A percentile compares a stretch with the other conserved stretches of the same genome.
These are phyloP conservation scores for Platanus orientalis DNA, from an alignment of 164 flowering plant genomes.

Conservation along the genomic window DNA sequence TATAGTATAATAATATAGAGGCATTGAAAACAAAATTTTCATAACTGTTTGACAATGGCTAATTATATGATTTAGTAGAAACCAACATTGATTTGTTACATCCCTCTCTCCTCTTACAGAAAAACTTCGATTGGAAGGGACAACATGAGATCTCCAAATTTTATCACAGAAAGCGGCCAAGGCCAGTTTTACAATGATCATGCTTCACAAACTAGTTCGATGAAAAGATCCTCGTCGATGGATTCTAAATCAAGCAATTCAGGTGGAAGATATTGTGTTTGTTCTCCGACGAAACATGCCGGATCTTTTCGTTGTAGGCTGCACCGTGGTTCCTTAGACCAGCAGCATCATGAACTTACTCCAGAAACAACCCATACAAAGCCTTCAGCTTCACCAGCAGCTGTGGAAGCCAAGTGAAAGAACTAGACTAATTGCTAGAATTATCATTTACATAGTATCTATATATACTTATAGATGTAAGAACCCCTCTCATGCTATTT, in stretches of 20 bases:
- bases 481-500: too few relatives aligned
- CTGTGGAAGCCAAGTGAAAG: not conserved
- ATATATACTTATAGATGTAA: too few relatives aligned
- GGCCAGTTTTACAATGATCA: not conserved
- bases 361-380: not conserved
- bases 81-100: too few relatives aligned
- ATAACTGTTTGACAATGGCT: too few relatives aligned
- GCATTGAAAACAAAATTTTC: too few relatives aligned
- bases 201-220: not conserved
- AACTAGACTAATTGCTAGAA: too few relatives aligned
- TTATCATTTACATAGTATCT: too few relatives aligned
- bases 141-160: not conserved
- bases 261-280: constrained; percentile 8
- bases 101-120: too few relatives aligned
- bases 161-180: not conserved
- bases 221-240: constrained; percentile 16
- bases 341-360: not conserved
- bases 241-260: constrained; percentile 13
- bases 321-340: constrained; percentile 7
- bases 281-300: constrained; percentile 17
- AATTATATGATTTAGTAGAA: too few relatives aligned
- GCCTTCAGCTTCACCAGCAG: not conserved
- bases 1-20: too few relatives aligned
- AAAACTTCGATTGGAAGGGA: too few relatives aligned
- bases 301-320: constrained; percentile 22